These are phyloP conservation scores for Ligustrum vulgare DNA, from an alignment of 257 asterid genomes.

Conservation along the genomic window DNA sequence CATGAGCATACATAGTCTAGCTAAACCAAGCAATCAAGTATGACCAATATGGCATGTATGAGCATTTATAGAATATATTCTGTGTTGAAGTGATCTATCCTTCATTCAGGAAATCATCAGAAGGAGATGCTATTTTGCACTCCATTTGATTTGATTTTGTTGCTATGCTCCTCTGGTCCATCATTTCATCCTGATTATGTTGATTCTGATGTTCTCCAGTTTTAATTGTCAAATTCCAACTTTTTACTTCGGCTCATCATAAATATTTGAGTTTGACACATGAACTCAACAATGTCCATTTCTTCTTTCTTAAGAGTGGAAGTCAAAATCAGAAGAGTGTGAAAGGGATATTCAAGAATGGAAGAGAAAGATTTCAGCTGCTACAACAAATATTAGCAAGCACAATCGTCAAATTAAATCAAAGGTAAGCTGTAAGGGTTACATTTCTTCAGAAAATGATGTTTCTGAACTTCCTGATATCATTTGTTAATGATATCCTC, in stretches of 20 bases:
- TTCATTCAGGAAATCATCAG: neutral
- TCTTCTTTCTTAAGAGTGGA: slow-evolving; percentile 62
- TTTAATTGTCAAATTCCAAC: slow-evolving; percentile 5
- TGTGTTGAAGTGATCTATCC: slow-evolving; percentile 6
- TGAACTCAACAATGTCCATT: slow-evolving; percentile 3
- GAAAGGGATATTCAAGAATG: slow-evolving; percentile 79
- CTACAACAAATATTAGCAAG: slow-evolving; percentile 83
- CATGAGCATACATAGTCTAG: slow-evolving; percentile 10
- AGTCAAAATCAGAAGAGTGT: slow-evolving; percentile 76
- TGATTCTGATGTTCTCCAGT: slow-evolving; percentile 3
- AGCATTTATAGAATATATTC: slow-evolving; percentile 1
- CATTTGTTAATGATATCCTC: slow-evolving; percentile 13
- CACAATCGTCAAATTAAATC: slow-evolving; percentile 88
- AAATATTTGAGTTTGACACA: slow-evolving; percentile 8
- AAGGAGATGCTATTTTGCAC: slow-evolving; percentile 18
- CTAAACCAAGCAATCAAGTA: slow-evolving; percentile 9
- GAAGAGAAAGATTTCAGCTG: slow-evolving; percentile 85
- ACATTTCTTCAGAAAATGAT: slow-evolving; percentile 10
- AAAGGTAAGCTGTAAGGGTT: slow-evolving; percentile 54
- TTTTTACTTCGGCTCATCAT: slow-evolving; percentile 4
- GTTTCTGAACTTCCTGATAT: slow-evolving; percentile 11
- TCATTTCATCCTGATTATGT: slow-evolving; percentile 19
- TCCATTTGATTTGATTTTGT: slow-evolving; percentile 13
- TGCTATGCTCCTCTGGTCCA: slow-evolving; percentile 15
- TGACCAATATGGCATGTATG: slow-evolving; percentile 8